Percentiles rank a stretch among this genome's conserved stretches.
phyloP scores from a whole-genome alignment of 768 basidiomycete species.

The Nidularia sp. region DNA sequence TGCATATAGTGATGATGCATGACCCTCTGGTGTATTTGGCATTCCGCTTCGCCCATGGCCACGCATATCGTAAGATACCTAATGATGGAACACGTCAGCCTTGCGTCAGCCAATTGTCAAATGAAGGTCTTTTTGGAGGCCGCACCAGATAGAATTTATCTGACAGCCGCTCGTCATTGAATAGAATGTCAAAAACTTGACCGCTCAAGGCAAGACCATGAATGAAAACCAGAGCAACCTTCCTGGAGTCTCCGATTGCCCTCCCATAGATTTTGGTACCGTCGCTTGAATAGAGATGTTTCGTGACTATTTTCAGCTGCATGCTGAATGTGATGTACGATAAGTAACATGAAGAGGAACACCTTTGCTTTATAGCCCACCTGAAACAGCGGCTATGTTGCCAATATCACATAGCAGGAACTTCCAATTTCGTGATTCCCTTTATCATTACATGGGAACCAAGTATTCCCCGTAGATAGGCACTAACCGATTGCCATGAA shows the following conservation, averaged over 20 bases:
- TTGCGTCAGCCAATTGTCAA: no score
- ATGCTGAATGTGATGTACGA: neutral
- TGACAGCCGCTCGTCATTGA: constrained; percentile 21
- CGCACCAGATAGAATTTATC: constrained; percentile 20
- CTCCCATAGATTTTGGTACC: constrained; percentile 36
- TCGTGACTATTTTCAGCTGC: neutral
- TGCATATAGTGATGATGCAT: constrained; percentile 21
- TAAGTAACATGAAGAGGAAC: neutral
- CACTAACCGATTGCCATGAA: no score
- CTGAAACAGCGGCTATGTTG: neutral
- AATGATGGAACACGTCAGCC: neutral
- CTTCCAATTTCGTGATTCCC: no score
- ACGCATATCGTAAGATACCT: constrained; percentile 30
- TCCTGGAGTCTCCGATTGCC: constrained; percentile 29
- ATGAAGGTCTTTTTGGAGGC: neutral
- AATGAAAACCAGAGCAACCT: constrained; percentile 34
- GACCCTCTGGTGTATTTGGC: constrained; percentile 17
- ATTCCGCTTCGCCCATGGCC: constrained; percentile 30
- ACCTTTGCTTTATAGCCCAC: neutral
- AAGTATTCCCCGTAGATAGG: no score
- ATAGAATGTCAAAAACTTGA: constrained; percentile 31
- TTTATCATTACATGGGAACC: no score
- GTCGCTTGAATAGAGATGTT: constrained; percentile 12
- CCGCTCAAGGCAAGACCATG: constrained; percentile 34
- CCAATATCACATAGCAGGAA: no score